A percentile compares a stretch with the other conserved stretches of the same genome.
Evolutionary conservation across 345 rosid species (phyloP).

Genomic region (Alliaria petiolata): DNA sequence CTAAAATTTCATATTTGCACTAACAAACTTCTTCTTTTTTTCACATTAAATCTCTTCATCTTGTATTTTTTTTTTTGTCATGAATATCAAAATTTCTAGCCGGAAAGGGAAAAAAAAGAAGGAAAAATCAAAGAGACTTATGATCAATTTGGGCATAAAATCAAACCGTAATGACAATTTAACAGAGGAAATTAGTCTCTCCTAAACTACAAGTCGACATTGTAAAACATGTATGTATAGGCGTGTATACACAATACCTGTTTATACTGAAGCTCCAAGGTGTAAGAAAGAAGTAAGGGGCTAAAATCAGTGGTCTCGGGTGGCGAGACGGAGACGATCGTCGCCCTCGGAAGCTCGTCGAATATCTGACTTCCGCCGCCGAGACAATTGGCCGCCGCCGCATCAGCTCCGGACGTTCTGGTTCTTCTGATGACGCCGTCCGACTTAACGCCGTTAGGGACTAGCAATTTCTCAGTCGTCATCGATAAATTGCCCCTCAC

Average conservation of each 20-base stretch:
- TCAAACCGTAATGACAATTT: background rate
- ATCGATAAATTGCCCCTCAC: slow-evolving; percentile 12
- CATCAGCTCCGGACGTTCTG: slow-evolving; percentile 6
- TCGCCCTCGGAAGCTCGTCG: slow-evolving; percentile 65
- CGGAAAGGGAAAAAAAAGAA: background rate
- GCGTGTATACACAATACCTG: slow-evolving; percentile 39
- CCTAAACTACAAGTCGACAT: background rate
- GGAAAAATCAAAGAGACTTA: background rate
- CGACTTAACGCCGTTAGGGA: slow-evolving; percentile 25
- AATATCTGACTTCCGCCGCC: slow-evolving; percentile 38
- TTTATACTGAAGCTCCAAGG: slow-evolving; percentile 71
- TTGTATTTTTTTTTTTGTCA: background rate
- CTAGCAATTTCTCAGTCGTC: slow-evolving; percentile 63
- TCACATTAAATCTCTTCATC: background rate
- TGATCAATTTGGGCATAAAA: background rate
- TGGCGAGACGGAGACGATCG: slow-evolving; percentile 61
- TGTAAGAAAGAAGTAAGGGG: slow-evolving; percentile 84
- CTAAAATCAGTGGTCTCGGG: slow-evolving; percentile 82
- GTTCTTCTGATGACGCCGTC: slow-evolving; percentile 28
- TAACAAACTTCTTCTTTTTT: background rate
- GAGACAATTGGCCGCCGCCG: background rate
- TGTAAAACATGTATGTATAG: background rate
- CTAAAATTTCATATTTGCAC: background rate
- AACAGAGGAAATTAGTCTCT: background rate
- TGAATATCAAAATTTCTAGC: background rate